phyloP scores from a whole-genome alignment of 495 filamentous ascomycete species.

The Penicillium canariense region DNA sequence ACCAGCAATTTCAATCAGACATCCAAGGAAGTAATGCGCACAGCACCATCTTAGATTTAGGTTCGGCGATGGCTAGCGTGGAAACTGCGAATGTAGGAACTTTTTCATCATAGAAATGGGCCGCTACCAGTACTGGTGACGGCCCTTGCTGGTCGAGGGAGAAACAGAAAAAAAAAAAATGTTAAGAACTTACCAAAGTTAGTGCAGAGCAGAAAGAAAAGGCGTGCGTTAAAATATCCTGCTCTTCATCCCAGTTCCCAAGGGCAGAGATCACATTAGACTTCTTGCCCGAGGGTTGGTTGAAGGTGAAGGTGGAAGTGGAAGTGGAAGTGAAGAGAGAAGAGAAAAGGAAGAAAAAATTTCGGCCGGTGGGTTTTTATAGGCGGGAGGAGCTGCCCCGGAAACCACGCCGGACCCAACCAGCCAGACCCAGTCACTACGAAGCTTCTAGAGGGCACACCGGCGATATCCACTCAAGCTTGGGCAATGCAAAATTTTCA shows the following conservation, averaged over 20 bases:
- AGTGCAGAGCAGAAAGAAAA: slow-evolving; percentile 12
- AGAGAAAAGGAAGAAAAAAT: slow-evolving; percentile 28
- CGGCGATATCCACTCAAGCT: slow-evolving; percentile 29
- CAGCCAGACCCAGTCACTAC: too few relatives aligned
- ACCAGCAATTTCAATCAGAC: slow-evolving; percentile 44
- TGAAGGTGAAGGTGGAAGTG: too few relatives aligned
- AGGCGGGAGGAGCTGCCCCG: slow-evolving; percentile 37
- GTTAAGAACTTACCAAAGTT: slow-evolving; percentile 24
- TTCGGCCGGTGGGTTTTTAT: slow-evolving; percentile 35
- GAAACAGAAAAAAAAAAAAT: slow-evolving; percentile 12
- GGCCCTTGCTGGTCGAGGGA: slow-evolving; percentile 19
- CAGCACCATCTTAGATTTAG: slow-evolving; percentile 43
- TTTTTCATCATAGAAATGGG: slow-evolving; percentile 48
- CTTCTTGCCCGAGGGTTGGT: slow-evolving; percentile 5
- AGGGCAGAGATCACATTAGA: slow-evolving; percentile 13
- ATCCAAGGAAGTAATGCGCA: slow-evolving; percentile 54
- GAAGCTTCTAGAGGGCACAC: too few relatives aligned
- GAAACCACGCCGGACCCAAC: too few relatives aligned
- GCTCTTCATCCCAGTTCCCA: not conserved
- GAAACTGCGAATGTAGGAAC: slow-evolving; percentile 55
- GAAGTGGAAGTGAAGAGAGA: slow-evolving; percentile 13
- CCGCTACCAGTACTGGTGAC: not conserved
- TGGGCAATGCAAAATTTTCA: not conserved
- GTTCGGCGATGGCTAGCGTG: slow-evolving; percentile 53
- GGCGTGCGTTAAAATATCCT: too few relatives aligned